These are phyloP conservation scores for Rhododendron molle DNA, from an alignment of 148 eudicot genomes.

Conservation along the genomic window DNA sequence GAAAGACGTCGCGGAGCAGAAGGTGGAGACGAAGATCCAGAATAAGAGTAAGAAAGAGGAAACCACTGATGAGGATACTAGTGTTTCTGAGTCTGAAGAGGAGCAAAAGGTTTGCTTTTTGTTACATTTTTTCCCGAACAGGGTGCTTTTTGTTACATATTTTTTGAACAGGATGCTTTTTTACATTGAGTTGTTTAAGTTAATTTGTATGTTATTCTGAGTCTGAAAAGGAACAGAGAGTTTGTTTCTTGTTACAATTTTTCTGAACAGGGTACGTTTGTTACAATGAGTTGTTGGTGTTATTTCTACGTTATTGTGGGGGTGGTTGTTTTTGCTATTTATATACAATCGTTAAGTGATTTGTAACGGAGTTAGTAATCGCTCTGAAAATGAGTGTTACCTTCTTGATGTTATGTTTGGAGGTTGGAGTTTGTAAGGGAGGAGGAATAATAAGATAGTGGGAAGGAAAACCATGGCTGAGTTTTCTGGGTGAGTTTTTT, in stretches of 20 bases:
- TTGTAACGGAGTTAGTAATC: not conserved
- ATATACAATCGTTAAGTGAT: not conserved
- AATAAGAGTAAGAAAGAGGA: constrained; percentile 48
- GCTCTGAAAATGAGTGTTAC: not conserved
- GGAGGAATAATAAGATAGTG: not conserved
- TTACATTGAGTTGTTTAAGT: not conserved
- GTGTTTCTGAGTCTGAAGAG: constrained; percentile 52
- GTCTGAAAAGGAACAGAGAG: not conserved
- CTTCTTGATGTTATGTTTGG: not conserved
- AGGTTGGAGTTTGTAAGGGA: not conserved
- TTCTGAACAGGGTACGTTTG: no score
- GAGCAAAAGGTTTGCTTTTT: constrained; percentile 35
- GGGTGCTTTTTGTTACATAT: not conserved
- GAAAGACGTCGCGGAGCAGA: constrained; percentile 32
- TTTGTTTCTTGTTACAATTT: not conserved
- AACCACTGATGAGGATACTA: constrained; percentile 32
- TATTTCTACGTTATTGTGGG: no score
- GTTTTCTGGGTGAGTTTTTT: not conserved
- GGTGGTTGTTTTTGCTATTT: not conserved
- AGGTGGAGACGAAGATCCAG: constrained; percentile 26
- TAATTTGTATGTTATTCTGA: not conserved
- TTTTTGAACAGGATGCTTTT: not conserved
- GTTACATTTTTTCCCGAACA: not conserved
- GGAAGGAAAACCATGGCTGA: not conserved
- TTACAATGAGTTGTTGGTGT: no score